A percentile compares a stretch with the other conserved stretches of the same genome.
These are phyloP conservation scores for Exophiala xenobiotica DNA, from an alignment of 2,329 filamentous ascomycete genomes.

Conservation along the genomic window DNA sequence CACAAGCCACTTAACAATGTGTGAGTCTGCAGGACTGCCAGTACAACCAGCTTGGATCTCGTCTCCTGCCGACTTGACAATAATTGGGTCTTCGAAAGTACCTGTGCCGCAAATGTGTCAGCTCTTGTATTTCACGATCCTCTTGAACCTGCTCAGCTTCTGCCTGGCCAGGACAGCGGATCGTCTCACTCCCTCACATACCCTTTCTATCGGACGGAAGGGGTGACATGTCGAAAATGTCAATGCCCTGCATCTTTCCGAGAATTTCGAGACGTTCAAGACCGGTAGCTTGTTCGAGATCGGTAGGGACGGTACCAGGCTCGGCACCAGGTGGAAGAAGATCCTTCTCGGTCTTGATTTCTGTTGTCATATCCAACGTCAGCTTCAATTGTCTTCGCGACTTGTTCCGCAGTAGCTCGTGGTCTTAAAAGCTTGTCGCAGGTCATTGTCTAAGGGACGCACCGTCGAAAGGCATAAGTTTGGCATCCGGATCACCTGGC, in stretches of 20 bases:
- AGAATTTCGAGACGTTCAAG: constrained; percentile 97
- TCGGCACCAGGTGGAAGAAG: constrained; percentile 79
- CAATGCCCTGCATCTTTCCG: constrained; percentile 98
- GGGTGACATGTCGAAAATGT: constrained; percentile 97
- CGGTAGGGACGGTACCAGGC: constrained; percentile 82
- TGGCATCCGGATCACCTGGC: constrained; percentile 40
- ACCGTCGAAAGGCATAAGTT: constrained; percentile 48
- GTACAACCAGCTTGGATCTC: constrained; percentile 98
- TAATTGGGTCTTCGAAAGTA: constrained; percentile 85
- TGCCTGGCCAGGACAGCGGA: background rate
- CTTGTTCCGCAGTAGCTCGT: too few relatives aligned
- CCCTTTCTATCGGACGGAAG: constrained; percentile 87
- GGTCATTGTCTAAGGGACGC: constrained; percentile 30
- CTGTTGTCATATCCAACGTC: constrained; percentile 50
- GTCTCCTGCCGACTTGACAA: constrained; percentile 86
- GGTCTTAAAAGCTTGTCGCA: background rate
- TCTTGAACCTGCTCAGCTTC: background rate
- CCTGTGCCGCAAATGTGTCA: constrained; percentile 50
- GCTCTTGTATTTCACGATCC: constrained; percentile 12
- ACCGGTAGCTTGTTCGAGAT: constrained; percentile 94
- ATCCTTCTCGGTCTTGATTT: constrained; percentile 79
- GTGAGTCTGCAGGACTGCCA: constrained; percentile 87
- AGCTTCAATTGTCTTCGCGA: constrained; percentile 5
- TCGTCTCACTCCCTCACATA: constrained; percentile 41
- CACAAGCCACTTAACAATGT: constrained; percentile 85